Percentiles rank a stretch among this genome's conserved stretches.
These are phyloP conservation scores for Marchantia polymorpha DNA, from an alignment of 225 moss, liverwort and hornwort genomes.

Conservation along the genomic window DNA sequence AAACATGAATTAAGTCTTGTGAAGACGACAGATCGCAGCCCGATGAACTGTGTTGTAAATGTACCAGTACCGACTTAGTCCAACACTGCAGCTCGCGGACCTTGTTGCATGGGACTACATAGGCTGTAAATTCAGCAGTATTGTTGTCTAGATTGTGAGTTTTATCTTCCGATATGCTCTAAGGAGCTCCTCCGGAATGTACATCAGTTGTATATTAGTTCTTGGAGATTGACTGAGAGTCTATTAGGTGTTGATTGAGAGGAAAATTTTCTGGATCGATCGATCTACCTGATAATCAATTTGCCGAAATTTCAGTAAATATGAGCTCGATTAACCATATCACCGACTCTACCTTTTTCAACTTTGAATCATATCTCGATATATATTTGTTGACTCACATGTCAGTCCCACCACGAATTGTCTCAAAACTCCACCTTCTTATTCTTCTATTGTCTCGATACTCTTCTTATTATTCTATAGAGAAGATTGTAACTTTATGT, in stretches of 20 bases:
- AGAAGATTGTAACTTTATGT: too few relatives aligned
- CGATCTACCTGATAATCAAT: neutral
- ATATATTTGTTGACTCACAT: too few relatives aligned
- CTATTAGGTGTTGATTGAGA: neutral
- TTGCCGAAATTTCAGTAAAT: constrained; percentile 15
- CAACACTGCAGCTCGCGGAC: constrained; percentile 6
- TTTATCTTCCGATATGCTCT: neutral
- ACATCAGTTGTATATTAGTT: neutral
- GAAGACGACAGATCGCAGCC: neutral
- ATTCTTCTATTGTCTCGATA: too few relatives aligned
- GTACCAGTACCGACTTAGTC: neutral
- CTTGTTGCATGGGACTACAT: too few relatives aligned
- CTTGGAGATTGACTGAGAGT: neutral
- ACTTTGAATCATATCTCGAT: too few relatives aligned
- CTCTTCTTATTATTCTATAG: too few relatives aligned
- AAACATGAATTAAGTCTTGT: constrained; percentile 14
- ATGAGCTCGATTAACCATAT: too few relatives aligned
- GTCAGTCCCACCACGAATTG: too few relatives aligned
- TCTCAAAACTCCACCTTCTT: too few relatives aligned
- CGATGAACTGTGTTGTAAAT: neutral
- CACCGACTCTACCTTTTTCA: too few relatives aligned
- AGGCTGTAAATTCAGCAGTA: neutral
- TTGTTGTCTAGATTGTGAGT: neutral
- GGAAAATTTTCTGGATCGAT: neutral
- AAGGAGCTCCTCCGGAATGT: neutral